A percentile compares a stretch with the other conserved stretches of the same genome.
Conservation (phyloP, 2,329 filamentous ascomycete species). For the Sphaerostilbella broomeana region DNA sequence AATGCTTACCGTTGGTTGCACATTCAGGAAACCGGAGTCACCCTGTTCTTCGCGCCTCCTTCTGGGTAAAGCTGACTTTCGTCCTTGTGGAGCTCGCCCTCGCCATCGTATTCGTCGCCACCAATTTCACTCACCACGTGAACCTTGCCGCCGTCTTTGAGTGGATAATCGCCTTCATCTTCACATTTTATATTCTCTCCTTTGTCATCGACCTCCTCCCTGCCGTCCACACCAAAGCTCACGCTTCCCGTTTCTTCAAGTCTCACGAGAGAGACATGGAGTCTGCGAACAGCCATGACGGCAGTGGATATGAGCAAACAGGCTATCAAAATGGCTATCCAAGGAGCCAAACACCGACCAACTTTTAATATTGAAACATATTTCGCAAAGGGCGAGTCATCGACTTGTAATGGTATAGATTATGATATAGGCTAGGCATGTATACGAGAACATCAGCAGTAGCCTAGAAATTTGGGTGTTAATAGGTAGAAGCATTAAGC, state of each 20-base stretch:
- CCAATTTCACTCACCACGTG: conserved; percentile 40
- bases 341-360: conserved; percentile 18
- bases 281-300: conserved; percentile 3
- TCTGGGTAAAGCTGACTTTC: conserved; percentile 82
- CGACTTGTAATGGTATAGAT: no score
- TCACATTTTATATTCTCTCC: conserved; percentile 79
- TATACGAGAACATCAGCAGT: no score
- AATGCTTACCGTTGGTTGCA: no score
- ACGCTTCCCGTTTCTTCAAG: conserved; percentile 25
- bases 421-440: no score
- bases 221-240: conserved; percentile 54
- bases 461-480: no score
- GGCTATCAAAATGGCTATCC: conserved; percentile 17
- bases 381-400: no score
- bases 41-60: conserved; percentile 66
- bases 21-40: conserved; percentile 60
- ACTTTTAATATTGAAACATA: conserved; percentile 13
- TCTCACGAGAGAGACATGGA: conserved; percentile 19
- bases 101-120: conserved; percentile 63
- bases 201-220: conserved; percentile 86
- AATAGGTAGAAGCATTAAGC: no score
- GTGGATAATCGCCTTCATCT: conserved; percentile 72
- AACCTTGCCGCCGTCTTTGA: conserved; percentile 75
- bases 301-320: not conserved
- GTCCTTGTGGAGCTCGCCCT: conserved; percentile 73